Base-by-base conservation (phyloP, 2,329 filamentous ascomycete species). In the Pseudocercospora fijiensis region DNA sequence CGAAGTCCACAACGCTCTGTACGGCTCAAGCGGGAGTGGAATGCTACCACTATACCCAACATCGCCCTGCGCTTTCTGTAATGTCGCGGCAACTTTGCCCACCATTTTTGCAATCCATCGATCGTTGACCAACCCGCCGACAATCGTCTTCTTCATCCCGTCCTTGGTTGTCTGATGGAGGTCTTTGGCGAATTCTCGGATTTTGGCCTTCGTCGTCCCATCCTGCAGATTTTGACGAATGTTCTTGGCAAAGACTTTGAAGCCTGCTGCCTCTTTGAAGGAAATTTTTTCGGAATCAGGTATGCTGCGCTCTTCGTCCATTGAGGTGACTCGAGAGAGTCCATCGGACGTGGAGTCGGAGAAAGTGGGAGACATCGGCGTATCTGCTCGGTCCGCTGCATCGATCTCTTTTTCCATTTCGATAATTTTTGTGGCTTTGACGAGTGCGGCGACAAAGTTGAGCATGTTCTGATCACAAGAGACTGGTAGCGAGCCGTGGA, bases 401-500 rank as follows among this genome's bases (percentile, higher is more conserved):
- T 79, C 78, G 26, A 76, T 67, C 13, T 78, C 78, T 63, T 80
- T 83, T 67, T 84, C 82, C 26, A 81, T 74, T 67, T 85, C 83
- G 52, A 84, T 82, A 41, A 85, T 78, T 65, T 85, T 85, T n/a
- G 80, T 84, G 0, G 83, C 83, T 69, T 85, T 85, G n/a, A 84
- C 79, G 0, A 84, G 74, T 0, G 83, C 82, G 1, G 83, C 82
- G n/a, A 81, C 74, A 71, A 84, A 85, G 67, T 83, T 80, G 58
- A 85, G 78, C 3, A 85, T 74, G 20, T 80, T 78, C 64, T 84
- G 82, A 62, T 83, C 78, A 64, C 85, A 82, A 3, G 76, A 73
- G 1, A 81, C 80, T 0, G 83, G 83, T 1, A 85, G 72, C 47
- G 79, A 78, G 3, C 76, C 81, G 63, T 84, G 82, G 0, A 80